These are phyloP conservation scores for Pichia sp. DNA, from an alignment of 1,139 yeast species.

Conservation along the genomic window DNA sequence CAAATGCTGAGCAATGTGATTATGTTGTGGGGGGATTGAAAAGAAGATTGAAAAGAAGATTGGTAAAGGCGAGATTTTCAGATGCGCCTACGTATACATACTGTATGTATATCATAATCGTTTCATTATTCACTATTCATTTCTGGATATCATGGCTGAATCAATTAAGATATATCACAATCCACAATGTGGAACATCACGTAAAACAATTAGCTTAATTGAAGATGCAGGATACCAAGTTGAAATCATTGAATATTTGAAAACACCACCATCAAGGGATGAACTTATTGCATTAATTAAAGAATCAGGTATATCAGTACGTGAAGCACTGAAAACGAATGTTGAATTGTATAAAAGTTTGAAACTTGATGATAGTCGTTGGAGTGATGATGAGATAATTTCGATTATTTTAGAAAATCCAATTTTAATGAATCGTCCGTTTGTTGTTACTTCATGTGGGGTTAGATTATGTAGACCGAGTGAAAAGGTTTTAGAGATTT, in stretches of 20 bases:
- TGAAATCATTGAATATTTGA: slow-evolving; percentile 2
- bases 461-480: slow-evolving; percentile 3
- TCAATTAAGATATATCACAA: slow-evolving; percentile 3
- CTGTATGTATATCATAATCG: too few species aligned
- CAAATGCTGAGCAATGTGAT: too few species aligned
- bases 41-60: too few species aligned
- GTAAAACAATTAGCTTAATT: slow-evolving; percentile 1
- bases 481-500: background rate
- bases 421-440: slow-evolving; percentile 5
- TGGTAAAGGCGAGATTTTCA: too few species aligned
- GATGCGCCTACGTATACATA: too few species aligned
- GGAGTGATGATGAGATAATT: slow-evolving; percentile 3
- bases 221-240: background rate
- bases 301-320: slow-evolving; percentile 1
- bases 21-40: too few species aligned
- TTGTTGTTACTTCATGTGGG: slow-evolving; percentile 1
- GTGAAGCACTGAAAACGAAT: slow-evolving; percentile 3
- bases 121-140: too few species aligned
- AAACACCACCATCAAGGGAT: slow-evolving; percentile 1
- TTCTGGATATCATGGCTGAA: background rate
- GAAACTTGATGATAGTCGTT: background rate
- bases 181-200: slow-evolving; percentile 5
- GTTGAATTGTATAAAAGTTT: slow-evolving; percentile 2
- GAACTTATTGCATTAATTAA: background rate
- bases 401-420: slow-evolving; percentile 1